Base-by-base conservation (phyloP, 805 yeast species). In the Torulaspora delbrueckii region DNA sequence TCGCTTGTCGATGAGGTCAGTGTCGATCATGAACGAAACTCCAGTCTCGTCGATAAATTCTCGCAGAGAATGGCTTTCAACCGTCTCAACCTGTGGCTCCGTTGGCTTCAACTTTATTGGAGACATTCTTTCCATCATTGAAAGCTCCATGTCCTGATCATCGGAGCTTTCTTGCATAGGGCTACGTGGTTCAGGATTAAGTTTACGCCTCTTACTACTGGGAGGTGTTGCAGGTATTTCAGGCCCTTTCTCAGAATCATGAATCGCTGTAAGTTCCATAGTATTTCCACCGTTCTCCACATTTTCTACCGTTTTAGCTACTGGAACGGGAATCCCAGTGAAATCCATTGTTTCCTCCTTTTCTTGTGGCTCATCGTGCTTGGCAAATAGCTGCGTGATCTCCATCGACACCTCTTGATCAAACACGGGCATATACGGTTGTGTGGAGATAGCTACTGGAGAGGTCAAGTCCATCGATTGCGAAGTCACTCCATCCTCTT, bases 81-180 rank as follows among this genome's bases (percentile, higher is more conserved):
- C 10, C 14, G 2, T 26, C 13, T 13, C 41, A 5, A 22, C 18
- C 16, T 40, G 31, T 5, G 43, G 16, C 12, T 49, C 43, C n/a
- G 43, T 22, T 8, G 47, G 47, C 3, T 37, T 45, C 14, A 55
- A 28, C 19, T 40, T 48, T 12, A 59, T 55, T 6, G 66, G 66
- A 6, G 66, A 62, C 53, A 62, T 51, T 30, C 46, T 55, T 37
- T 60, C 65, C 60, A 54, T 57, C 26, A 43, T 30, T 26, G 52
- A 48, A 5, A 60, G 38, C 16, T 59, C 59, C 45, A 48, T 44
- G 16, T 57, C 57, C 19, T 43, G 47, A 10, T 45, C 51, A 25
- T 43, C 48, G 7, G 39, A 39, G 23, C 40, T 19, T 8, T 31
- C 41, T n/a, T 16, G 25, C 8, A 27, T 33, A 9, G 25, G 10